Base-by-base conservation (phyloP, 306 rosid species). In the Dryas alaskensis region DNA sequence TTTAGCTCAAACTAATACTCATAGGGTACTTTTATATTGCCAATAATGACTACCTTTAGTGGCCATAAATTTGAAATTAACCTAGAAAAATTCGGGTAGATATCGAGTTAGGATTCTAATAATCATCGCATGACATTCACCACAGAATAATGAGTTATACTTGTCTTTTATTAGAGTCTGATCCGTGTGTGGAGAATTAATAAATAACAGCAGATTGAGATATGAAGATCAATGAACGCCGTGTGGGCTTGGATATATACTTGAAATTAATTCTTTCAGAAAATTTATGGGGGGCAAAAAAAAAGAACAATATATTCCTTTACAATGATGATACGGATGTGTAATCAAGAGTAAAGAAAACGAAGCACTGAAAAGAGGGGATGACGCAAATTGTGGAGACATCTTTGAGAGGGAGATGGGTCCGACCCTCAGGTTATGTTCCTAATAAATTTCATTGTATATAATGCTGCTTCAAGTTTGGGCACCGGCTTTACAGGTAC, bases 321-420 rank as follows among this genome's bases (percentile, higher is more conserved):
- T 60, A 63, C 71, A 72, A 47, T 77, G 76, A 67, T 62, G 58
- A 49, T 60, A 52, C 19, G 70, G 42, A 72, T 71, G 65, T n/a
- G 31, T 19, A 73, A 70, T 69, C 10, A 65, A 57, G n/a, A 62
- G 63, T 60, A 57, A 77, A 77, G 79, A 76, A 80, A 54, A 77
- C 79, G 63, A 70, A 74, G 75, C 79, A 84, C 13, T 61, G 81
- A 84, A 86, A 76, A 79, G 81, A 87, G 80, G 73, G 75, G 70
- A 54, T 81, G 90, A 66, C 77, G 70, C 73, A 75, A 86, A 84
- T 67, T 61, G 63, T 55, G 78, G 81, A 73, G 81, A 87, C 83
- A 86, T 74, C 61, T 70, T 72, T 81, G 80, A 64, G 84, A 78
- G 79, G 60, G 83, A 76, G 85, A 86, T 83, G 87, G 88, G 84